Evolutionary conservation across 1,139 yeast species (phyloP).

Genomic region (Magnusiomyces fungicola): DNA sequence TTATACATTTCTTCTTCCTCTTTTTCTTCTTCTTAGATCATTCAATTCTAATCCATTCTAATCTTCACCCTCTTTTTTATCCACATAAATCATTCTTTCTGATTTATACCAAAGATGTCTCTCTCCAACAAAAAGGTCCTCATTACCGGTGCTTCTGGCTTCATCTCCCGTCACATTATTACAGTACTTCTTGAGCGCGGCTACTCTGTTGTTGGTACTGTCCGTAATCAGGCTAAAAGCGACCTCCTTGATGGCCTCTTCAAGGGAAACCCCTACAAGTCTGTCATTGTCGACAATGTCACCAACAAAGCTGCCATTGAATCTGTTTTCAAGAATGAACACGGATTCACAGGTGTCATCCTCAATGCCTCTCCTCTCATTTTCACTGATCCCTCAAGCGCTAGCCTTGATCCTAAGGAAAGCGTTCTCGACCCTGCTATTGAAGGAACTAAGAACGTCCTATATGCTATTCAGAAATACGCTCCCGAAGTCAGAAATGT

Average conservation of each 20-base stretch:
- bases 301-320: constrained; percentile 35
- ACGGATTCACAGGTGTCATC: constrained; percentile 33
- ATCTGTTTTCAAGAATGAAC: constrained; percentile 31
- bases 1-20: too few species aligned
- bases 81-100: too few species aligned
- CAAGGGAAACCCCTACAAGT: constrained; percentile 18
- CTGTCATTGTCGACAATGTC: constrained; percentile 39
- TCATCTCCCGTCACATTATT: constrained; percentile 48
- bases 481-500: constrained; percentile 45
- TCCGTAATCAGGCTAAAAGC: constrained; percentile 46
- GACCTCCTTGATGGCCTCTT: constrained; percentile 30
- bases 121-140: constrained; percentile 31
- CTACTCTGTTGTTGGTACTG: constrained; percentile 53
- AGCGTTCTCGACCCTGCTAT: constrained; percentile 42
- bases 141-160: constrained; percentile 56
- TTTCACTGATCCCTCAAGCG: too few species aligned
- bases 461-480: constrained; percentile 37
- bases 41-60: too few species aligned
- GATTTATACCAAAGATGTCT: too few species aligned
- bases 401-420: constrained; percentile 22
- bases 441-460: constrained; percentile 41
- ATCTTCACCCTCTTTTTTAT: too few species aligned
- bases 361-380: constrained; percentile 43
- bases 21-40: too few species aligned
- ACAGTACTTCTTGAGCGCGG: constrained; percentile 32